Percentiles rank a stretch among this genome's conserved stretches.
phyloP scores from a whole-genome alignment of 306 rosid genomes.

The Prunus mongolica region DNA sequence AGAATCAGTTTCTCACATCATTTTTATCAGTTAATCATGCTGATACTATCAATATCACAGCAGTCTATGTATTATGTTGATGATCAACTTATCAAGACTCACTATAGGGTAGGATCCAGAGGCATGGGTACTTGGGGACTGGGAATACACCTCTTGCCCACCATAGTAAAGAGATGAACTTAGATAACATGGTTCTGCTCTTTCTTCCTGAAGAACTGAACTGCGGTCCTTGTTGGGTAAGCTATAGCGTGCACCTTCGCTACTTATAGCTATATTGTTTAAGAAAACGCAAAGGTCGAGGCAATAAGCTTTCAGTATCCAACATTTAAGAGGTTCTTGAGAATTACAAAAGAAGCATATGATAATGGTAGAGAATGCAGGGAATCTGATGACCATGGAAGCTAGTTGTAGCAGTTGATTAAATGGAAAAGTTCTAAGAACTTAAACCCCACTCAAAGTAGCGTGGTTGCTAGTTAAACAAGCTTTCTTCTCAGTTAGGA shows the following conservation, averaged over 20 bases:
- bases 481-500: background rate
- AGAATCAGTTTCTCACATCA: conserved; percentile 6
- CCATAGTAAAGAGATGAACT: conserved; percentile 58
- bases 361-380: background rate
- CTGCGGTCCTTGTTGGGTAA: conserved; percentile 33
- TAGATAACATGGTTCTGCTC: conserved; percentile 55
- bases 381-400: conserved; percentile 2
- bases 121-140: conserved; percentile 29
- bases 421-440: conserved; percentile 7
- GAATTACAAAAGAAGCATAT: background rate
- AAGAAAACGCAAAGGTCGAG: conserved; percentile 1
- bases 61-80: background rate
- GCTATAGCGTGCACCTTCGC: conserved; percentile 23
- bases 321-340: background rate
- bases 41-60: conserved; percentile 1
- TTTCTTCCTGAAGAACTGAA: conserved; percentile 35
- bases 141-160: conserved; percentile 50
- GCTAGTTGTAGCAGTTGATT: background rate
- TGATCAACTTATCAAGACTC: conserved; percentile 30
- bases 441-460: background rate
- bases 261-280: conserved; percentile 20
- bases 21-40: background rate
- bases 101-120: conserved; percentile 36
- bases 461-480: background rate
- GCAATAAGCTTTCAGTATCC: conserved; percentile 2